Conservation (phyloP, 805 yeast species). For the Yarrowia hollandica region DNA sequence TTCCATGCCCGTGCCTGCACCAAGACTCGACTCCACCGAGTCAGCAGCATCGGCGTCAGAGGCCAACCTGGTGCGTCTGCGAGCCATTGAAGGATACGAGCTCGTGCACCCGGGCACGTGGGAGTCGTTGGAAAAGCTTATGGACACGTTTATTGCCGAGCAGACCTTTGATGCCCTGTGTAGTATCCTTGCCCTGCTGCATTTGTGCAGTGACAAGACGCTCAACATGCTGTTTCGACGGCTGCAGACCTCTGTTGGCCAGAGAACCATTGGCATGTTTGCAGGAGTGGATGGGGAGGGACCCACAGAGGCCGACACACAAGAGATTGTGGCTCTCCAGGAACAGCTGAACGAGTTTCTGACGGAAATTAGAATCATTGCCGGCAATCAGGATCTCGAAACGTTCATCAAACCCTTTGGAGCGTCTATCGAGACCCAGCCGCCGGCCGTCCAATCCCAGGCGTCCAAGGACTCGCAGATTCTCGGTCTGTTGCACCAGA, state of each 20-base stretch:
- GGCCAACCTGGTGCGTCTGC: slow-evolving; percentile 15
- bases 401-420: slow-evolving; percentile 11
- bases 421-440: slow-evolving; percentile 21
- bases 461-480: slow-evolving; percentile 22
- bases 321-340: neutral
- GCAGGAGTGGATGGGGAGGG: neutral
- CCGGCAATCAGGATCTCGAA: slow-evolving; percentile 7
- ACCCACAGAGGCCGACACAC: neutral
- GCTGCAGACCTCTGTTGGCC: slow-evolving; percentile 12
- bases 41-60: slow-evolving; percentile 1
- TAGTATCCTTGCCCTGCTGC: neutral
- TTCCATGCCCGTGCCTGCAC: neutral
- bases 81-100: slow-evolving; percentile 22
- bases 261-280: slow-evolving; percentile 16
- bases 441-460: slow-evolving; percentile 8
- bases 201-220: slow-evolving; percentile 2
- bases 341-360: slow-evolving; percentile 13
- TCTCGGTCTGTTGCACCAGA: slow-evolving; percentile 13
- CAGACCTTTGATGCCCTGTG: slow-evolving; percentile 11
- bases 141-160: slow-evolving; percentile 13
- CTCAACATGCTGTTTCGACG: slow-evolving; percentile 14
- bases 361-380: neutral
- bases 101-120: slow-evolving; percentile 13
- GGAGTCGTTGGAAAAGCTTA: slow-evolving; percentile 19
- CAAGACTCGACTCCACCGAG: slow-evolving; percentile 4